Evolutionary conservation across 345 rosid species (phyloP), one percentile per base, ranked within the genome.

Genomic region (Trapa incisa): DNA sequence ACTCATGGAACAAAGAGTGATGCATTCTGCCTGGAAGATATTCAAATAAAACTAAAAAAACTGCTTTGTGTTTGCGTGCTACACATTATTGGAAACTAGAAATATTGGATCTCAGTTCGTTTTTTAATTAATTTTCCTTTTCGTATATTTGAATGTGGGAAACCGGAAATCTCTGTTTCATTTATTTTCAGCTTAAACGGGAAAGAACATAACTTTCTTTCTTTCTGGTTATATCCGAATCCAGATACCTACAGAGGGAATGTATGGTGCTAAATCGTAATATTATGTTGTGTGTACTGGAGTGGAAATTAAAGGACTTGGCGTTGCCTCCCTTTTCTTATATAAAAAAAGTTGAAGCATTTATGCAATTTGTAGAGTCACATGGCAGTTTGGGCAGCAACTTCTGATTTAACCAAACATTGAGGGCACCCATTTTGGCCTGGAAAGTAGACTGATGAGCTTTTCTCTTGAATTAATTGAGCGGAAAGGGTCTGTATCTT

Each of bases 401-500:
- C 52, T 42, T 65, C 45, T 42, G 50, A 65, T 65, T 65, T 65
- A 8, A 65, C 53, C 67, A 65, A 48, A 43, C 67, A 65, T 42
- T 43, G 47, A 10, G 6, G 37, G 68, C 54, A 65, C 67, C 65
- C 53, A 38, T 65, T 70, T 73, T 70, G 71, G 63, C 45, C 70
- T 64, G 64, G 8, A 15, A 22, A 53, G 68, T 74, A 53, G 29
- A 66, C 68, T 60, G 39, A 37, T 72, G 75, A 76, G 72, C 79
- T 80, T 79, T 72, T 79, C 68, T 81, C 75, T 81, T 67, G 68
- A 65, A 71, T 77, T 47, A 70, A 45, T 72, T 65, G 71, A 68
- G 80, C 78, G 72, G 71, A 74, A 3, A 65, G 65, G 74, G 80
- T 81, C 81, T 76, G 77, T 83, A 79, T 79, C 87, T 74, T 38